Evolutionary conservation across 2,329 filamentous ascomycete genomes (phyloP).

Genomic region (Cercospora beticola): DNA sequence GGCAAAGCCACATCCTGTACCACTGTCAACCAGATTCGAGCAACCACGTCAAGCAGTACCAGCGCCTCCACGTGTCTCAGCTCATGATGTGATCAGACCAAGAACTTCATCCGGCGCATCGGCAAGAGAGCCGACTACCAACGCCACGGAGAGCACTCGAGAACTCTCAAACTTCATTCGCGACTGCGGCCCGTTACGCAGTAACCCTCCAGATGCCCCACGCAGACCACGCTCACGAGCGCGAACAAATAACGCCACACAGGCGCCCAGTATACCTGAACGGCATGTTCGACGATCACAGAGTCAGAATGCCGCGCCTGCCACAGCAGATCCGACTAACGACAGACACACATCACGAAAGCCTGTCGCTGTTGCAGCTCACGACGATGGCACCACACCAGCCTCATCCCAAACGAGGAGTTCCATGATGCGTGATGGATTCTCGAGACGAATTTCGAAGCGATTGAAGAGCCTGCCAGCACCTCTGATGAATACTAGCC

Average conservation of each 20-base stretch:
- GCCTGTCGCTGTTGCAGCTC: background rate
- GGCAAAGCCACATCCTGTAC: slow-evolving; percentile 27
- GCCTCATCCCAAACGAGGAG: slow-evolving; percentile 6
- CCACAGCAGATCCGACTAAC: background rate
- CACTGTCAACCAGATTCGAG: slow-evolving; percentile 27
- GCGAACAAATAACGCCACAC: slow-evolving; percentile 17
- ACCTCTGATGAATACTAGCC: slow-evolving; percentile 6
- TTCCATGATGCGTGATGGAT: slow-evolving; percentile 20
- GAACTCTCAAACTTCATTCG: slow-evolving; percentile 31
- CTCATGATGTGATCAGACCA: slow-evolving; percentile 10
- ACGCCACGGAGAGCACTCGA: slow-evolving; percentile 15
- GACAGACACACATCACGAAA: background rate
- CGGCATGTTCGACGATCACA: slow-evolving; percentile 18
- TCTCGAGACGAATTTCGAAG: slow-evolving; percentile 33
- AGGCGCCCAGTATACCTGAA: slow-evolving; percentile 5
- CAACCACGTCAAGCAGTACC: slow-evolving; percentile 26
- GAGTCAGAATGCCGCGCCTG: slow-evolving; percentile 11
- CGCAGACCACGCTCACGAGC: slow-evolving; percentile 15
- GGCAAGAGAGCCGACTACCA: slow-evolving; percentile 4
- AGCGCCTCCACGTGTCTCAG: slow-evolving; percentile 12
- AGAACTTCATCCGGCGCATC: slow-evolving; percentile 18
- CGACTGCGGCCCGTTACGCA: slow-evolving; percentile 28
- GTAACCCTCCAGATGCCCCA: slow-evolving; percentile 27
- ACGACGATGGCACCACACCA: background rate
- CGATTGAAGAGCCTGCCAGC: slow-evolving; percentile 28